Evolutionary conservation across 768 basidiomycete species (phyloP), one percentile per base, ranked within the genome.

Genomic region (Clavulina sp.): DNA sequence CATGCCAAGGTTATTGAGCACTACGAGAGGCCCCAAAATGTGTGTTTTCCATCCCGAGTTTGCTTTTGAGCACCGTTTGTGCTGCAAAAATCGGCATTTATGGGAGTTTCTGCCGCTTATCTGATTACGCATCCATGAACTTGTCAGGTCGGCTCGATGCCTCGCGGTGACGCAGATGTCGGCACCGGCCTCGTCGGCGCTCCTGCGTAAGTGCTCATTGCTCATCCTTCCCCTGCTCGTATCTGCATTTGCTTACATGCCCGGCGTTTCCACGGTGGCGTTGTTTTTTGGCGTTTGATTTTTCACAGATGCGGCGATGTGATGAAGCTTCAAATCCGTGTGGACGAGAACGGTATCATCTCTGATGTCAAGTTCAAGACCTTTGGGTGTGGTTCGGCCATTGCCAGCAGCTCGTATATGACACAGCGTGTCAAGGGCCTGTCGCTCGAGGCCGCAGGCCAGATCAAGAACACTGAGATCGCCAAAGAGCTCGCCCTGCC

Each of bases 301-400:
- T 9, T 13, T 29, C 26, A 34, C 62, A 92, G 89, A 3, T 93
- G 91, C 63, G 91, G 91, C 60, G 91, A 95, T 70, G 93, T 96
- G 43, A 99, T 99, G 93, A 97, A 97, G 67, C 80, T 99, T 7
- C 93, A 97, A 68, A 99, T 99, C 62, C 82, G 88, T 59, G 95
- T 99, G 52, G 81, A 93, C 65, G 91, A 93, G 54, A 73, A 84
- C 32, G 89, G 91, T 32, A 76, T 96, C 66, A 99, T 99, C 62
- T 84, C 83, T 46, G 95, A 99, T 63, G 95, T 96, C 68, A 95
- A 93, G 69, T 97, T 97, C 74, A 99, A 97, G 73, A 97, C 95
- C 0, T 97, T 99, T 66, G 93, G 95, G 2, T 97, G 95, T 65
- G 95, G 95, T 50, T 92, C 88, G 57, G 91, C 91, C 59, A 99